Percentiles rank a stretch among this genome's conserved stretches.
phyloP scores from a whole-genome alignment of 805 yeast species.

The Priceomyces carsonii region DNA sequence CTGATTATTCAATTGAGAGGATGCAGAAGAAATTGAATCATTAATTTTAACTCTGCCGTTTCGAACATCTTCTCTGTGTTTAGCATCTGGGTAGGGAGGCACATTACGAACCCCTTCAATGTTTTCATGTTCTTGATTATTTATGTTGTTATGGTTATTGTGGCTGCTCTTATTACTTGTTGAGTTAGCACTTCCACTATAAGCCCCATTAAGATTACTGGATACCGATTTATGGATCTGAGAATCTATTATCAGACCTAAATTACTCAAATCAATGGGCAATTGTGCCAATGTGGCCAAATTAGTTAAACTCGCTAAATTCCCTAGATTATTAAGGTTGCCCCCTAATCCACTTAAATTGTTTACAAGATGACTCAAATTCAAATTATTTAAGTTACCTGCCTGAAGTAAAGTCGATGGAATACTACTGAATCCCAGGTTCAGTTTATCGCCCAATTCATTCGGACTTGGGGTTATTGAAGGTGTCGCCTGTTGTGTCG shows the following conservation, averaged over 20 bases:
- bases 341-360: conserved; percentile 37
- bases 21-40: conserved; percentile 4
- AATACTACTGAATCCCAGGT: background rate
- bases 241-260: conserved; percentile 30
- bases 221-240: conserved; percentile 14
- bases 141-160: background rate
- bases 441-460: background rate
- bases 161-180: too few relatives aligned
- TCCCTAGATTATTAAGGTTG: conserved; percentile 36
- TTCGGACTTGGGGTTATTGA: conserved; percentile 14
- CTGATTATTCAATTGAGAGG: conserved; percentile 3
- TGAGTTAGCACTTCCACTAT: too few relatives aligned
- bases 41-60: conserved; percentile 9
- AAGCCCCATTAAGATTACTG: background rate
- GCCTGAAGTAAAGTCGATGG: conserved; percentile 22
- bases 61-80: too few relatives aligned
- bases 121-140: background rate
- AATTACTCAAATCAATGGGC: conserved; percentile 39
- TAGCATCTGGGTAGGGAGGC: too few relatives aligned
- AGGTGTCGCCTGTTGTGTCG: conserved; percentile 18
- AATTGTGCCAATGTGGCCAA: conserved; percentile 45
- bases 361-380: conserved; percentile 43
- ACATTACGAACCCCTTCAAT: too few relatives aligned
- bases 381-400: conserved; percentile 43
- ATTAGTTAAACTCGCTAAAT: conserved; percentile 38